Conservation (phyloP, 768 basidiomycete genomes). For the Russula griseocarnosa region DNA sequence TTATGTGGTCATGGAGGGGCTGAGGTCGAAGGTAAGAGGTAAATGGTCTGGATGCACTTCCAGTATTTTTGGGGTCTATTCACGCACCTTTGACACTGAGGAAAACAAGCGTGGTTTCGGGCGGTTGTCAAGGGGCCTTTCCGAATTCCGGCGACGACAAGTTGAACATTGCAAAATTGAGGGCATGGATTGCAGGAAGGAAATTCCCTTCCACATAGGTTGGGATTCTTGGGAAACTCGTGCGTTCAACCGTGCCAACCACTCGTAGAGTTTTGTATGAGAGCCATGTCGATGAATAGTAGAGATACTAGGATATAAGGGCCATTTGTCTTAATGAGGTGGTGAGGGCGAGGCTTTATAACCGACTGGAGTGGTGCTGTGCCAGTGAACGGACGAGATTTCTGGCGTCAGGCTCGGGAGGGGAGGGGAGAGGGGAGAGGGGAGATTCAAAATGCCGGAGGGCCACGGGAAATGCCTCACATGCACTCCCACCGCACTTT, state of each 20-base stretch:
- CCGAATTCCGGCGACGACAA: neutral
- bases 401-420: constrained; percentile 1
- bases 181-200: neutral
- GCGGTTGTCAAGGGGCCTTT: neutral
- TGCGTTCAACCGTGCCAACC: neutral
- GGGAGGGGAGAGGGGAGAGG: neutral
- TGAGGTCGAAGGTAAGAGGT: neutral
- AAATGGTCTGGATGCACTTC: neutral
- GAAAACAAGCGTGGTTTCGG: neutral
- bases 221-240: neutral
- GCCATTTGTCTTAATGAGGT: neutral
- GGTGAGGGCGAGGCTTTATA: neutral
- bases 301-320: neutral
- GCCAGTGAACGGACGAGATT: neutral
- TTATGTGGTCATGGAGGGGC: neutral
- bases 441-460: neutral
- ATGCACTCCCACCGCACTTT: neutral
- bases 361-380: neutral
- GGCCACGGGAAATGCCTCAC: constrained; percentile 8
- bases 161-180: neutral
- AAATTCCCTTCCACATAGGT: neutral
- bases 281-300: neutral
- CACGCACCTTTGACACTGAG: constrained; percentile 4
- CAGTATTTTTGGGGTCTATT: neutral
- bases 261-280: neutral